Base-by-base conservation (phyloP, 345 rosid species). In the Crucihimalaya himalaica region DNA sequence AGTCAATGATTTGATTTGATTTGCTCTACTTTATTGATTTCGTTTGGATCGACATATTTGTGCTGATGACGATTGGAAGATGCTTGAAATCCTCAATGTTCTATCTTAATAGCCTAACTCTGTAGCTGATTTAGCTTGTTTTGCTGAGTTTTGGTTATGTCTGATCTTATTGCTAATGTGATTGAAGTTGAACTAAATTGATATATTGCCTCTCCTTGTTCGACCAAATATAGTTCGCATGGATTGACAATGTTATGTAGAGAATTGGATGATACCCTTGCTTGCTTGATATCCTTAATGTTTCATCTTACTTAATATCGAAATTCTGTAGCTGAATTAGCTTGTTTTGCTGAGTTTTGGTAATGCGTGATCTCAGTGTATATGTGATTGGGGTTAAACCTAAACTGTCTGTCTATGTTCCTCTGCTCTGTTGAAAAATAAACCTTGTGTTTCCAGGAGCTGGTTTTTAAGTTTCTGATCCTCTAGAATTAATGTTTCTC, bases 391-490 rank as follows among this genome's bases (percentile, higher is more conserved):
- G 15, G 18, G 47, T 42, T 42, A 45, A 45, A 46, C 8, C 6
- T 32, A 5, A 21, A 7, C 20, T 14, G 21, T 35, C 20, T 14
- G 21, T 35, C 21, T 12, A 18, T 47, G 43, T 64, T 6, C 35
- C 19, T 46, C 13, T 48, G 4, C 50, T 23, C 35, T 66, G 16
- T 34, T 65, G 6, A 10, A 39, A 48, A 37, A 13, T 6, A 19
- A 11, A 27, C 39, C 32, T 8, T 42, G 40, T 42, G 60, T 68
- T 48, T 19, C 39, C 16, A 50, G 2, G 23, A 50, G 47, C 70
- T 48, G 59, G 21, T 4, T 65, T 66, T 20, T 39, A 14, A 43
- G 53, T 68, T 56, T 39, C 53, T 53, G 51, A 68, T 27, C 27
- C 8, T 55, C 4, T 13, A 28, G 29, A 20, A 20, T 11, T 66